These are phyloP conservation scores for Claviceps digitariae DNA, from an alignment of 2,329 filamentous ascomycete species.

Conservation along the genomic window DNA sequence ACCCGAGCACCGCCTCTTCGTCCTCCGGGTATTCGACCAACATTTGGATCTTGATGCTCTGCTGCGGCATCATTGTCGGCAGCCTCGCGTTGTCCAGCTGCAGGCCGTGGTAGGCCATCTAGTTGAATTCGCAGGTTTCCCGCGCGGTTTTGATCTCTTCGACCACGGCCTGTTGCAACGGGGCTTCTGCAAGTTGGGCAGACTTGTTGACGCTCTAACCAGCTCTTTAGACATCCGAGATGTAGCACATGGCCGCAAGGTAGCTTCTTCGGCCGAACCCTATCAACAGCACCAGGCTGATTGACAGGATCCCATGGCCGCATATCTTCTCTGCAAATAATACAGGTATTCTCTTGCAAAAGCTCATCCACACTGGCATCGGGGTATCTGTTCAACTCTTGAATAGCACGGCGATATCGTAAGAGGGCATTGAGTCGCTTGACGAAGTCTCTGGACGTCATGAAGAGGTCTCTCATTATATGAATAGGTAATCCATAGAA, in stretches of 20 bases:
- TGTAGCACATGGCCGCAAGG: slow-evolving; percentile 94
- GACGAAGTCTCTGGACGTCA: slow-evolving; percentile 83
- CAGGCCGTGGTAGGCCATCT: slow-evolving; percentile 11
- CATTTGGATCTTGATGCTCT: slow-evolving; percentile 7
- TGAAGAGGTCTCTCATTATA: slow-evolving; percentile 88
- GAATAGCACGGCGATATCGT: slow-evolving; percentile 79
- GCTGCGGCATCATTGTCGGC: slow-evolving; percentile 5
- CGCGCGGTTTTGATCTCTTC: slow-evolving; percentile 14
- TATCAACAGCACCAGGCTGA: slow-evolving; percentile 61
- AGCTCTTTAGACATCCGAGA: slow-evolving; percentile 87
- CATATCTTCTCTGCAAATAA: slow-evolving; percentile 97
- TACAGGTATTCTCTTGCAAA: slow-evolving; percentile 78
- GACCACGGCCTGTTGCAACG: slow-evolving; percentile 34
- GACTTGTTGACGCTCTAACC: slow-evolving; percentile 93
- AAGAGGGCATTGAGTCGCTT: slow-evolving; percentile 82
- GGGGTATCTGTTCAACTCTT: slow-evolving; percentile 88
- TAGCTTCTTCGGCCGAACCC: slow-evolving; percentile 83
- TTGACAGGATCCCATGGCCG: slow-evolving; percentile 51
- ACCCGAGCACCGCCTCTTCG: slow-evolving; percentile 37
- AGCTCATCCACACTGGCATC: slow-evolving; percentile 86
- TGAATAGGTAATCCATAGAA: slow-evolving; percentile 96
- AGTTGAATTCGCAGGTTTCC: slow-evolving; percentile 20
- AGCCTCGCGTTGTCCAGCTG: slow-evolving; percentile 3
- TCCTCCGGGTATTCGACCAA: slow-evolving; percentile 9
- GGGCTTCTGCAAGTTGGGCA: slow-evolving; percentile 87